phyloP scores from a whole-genome alignment of 2,329 filamentous ascomycete species.

The Fusarium tuaranense region DNA sequence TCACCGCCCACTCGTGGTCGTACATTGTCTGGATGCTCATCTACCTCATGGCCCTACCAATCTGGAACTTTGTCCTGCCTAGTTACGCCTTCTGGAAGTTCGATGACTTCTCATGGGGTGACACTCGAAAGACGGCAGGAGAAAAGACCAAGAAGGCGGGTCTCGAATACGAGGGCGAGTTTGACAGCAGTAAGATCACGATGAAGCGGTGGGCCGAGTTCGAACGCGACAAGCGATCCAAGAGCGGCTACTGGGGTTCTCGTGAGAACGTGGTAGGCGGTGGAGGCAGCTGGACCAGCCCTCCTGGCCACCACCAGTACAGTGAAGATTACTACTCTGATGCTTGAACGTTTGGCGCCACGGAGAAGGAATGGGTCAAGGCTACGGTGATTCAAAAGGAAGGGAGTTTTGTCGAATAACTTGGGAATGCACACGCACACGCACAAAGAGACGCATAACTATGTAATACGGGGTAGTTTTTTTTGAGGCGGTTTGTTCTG shows the following conservation, averaged over 20 bases:
- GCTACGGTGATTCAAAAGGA: constrained; percentile 33
- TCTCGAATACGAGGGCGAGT: constrained; percentile 92
- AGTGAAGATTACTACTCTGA: constrained; percentile 69
- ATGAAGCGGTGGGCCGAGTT: constrained; percentile 99
- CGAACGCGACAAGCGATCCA: constrained; percentile 73
- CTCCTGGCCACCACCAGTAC: constrained; percentile 58
- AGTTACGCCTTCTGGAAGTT: constrained; percentile 99
- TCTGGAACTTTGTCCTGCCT: constrained; percentile 98
- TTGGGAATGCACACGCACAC: constrained; percentile 24
- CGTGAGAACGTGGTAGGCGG: constrained; percentile 61
- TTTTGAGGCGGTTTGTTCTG: constrained; percentile 21
- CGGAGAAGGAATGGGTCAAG: constrained; percentile 24
- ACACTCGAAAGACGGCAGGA: constrained; percentile 93
- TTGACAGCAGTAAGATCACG: constrained; percentile 98
- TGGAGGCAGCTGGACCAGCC: constrained; percentile 57
- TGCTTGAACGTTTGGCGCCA: constrained; percentile 48
- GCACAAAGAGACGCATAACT: constrained; percentile 32
- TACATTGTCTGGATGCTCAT: constrained; percentile 98
- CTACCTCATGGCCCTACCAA: constrained; percentile 90
- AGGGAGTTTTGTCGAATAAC: constrained; percentile 37
- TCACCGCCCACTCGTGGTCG: constrained; percentile 92
- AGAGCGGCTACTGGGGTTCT: constrained; percentile 63
- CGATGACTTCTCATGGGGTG: constrained; percentile 99
- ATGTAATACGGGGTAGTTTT: constrained; percentile 41
- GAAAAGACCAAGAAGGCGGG: constrained; percentile 90